Evolutionary conservation across 75 land plant genomes (phyloP).

Genomic region (Cryptomeria japonica): DNA sequence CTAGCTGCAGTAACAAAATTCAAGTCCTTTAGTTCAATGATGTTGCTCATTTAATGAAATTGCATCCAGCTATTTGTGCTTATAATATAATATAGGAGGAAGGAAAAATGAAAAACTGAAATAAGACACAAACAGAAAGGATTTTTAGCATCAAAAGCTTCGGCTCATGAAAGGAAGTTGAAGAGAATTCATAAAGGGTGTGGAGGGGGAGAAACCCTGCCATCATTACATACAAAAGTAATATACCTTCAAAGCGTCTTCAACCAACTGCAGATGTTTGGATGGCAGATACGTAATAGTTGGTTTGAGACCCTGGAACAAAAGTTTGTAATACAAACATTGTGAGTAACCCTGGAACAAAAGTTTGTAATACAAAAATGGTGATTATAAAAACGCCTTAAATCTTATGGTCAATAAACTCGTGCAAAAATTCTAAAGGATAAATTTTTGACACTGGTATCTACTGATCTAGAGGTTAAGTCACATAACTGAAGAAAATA

Average conservation of each 20-base stretch:
- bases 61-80: neutral
- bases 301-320: conserved; percentile 70
- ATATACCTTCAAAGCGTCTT: conserved; percentile 78
- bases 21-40: neutral
- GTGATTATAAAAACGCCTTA: neutral
- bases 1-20: conserved; percentile 57
- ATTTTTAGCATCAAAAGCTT: neutral
- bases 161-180: neutral
- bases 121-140: neutral
- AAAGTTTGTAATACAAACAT: conserved; percentile 7
- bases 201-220: neutral
- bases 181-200: neutral
- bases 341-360: conserved; percentile 43
- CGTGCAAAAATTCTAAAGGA: neutral
- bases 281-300: conserved; percentile 74
- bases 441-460: neutral
- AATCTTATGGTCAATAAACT: neutral
- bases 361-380: conserved; percentile 7
- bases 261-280: conserved; percentile 62
- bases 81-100: neutral
- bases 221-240: neutral
- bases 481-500: neutral
- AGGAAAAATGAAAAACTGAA: neutral
- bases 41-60: neutral
- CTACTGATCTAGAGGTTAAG: neutral